A percentile compares a stretch with the other conserved stretches of the same genome.
These are phyloP conservation scores for Casuarina equisetifolia DNA, from an alignment of 306 rosid species.

Conservation along the genomic window DNA sequence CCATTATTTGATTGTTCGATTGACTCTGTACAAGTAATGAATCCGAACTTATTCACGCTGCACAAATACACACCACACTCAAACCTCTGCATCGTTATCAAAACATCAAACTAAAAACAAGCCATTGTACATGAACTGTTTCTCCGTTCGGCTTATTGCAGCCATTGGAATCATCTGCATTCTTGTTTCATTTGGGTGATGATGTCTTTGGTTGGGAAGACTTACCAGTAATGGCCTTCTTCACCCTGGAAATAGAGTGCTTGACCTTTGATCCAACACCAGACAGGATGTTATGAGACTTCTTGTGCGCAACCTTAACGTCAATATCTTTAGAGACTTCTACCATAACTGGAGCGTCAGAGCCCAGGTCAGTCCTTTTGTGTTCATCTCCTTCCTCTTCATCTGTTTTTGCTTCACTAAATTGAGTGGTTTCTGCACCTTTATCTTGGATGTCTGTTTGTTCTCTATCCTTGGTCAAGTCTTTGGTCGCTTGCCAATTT, in stretches of 20 bases:
- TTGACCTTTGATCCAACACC: conserved; percentile 73
- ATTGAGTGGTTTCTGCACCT: conserved; percentile 22
- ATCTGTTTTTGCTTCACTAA: conserved; percentile 23
- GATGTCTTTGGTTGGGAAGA: conserved; percentile 54
- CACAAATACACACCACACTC: conserved; percentile 16
- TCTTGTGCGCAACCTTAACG: conserved; percentile 47
- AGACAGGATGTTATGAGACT: conserved; percentile 56
- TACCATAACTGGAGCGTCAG: conserved; percentile 34
- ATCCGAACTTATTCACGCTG: background rate
- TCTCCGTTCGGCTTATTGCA: conserved; percentile 15
- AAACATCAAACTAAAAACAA: conserved; percentile 15
- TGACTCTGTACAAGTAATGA: background rate
- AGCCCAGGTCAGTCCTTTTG: conserved; percentile 12
- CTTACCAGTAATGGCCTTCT: conserved; percentile 65
- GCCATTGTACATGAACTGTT: background rate
- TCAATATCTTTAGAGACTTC: conserved; percentile 41
- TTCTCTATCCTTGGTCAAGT: conserved; percentile 20
- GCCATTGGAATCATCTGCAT: conserved; percentile 4
- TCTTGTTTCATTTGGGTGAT: conserved; percentile 28
- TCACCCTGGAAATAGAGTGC: conserved; percentile 75
- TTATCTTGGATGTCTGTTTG: conserved; percentile 27
- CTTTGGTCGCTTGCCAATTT: background rate
- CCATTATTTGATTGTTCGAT: background rate
- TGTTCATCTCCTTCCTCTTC: conserved; percentile 28
- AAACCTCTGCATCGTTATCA: background rate